Evolutionary conservation across 2,329 filamentous ascomycete genomes (phyloP), one percentile per base, ranked within the genome.

Genomic region (Ophiostoma ips): DNA sequence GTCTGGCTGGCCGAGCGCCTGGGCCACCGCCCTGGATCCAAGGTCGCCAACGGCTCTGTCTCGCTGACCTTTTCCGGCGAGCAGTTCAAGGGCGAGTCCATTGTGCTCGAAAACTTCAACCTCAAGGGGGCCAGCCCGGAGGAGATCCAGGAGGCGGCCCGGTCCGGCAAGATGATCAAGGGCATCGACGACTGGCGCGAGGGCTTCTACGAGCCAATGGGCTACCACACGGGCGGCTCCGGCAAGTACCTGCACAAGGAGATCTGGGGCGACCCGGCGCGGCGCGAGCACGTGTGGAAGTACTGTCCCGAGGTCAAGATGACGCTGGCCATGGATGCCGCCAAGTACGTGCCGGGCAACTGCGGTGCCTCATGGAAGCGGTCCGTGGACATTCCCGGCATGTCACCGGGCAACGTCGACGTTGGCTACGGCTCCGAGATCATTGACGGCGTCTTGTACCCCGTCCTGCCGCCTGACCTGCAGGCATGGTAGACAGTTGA

Each of bases 221-320:
- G 75, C 40, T 78, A 75, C 58, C 75, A 79, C 58, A 73, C 71
- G 1, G 73, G 73, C 19, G 68, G 68, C 8, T 69, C 68, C 49
- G 74, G 75, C 45, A 58, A 58, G 12, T 66, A 59, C 48, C 60
- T 77, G 16, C 69, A 73, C 53, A 52, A 57, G 11, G 63, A 61
- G 1, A 68, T 77, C 37, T 78, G 73, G 73, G 71, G 71, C 24
- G 68, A 63, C 5, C 68, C 68, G 0, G 63, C 67, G 53, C 57
- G 65, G 58, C 63, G 75, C 24, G 66, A 66, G 53, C 69, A 75
- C 53, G 71, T 77, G 38, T 77, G 71, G 69, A 64, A 69, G 28
- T 77, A 77, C 59, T 77, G 75, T 53, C 75, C 75, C 1, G 75
- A 79, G 59, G 66, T 78, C 30, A 77, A 77, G 64, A 73, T 77